Conservation (phyloP, 1,139 yeast genomes). For the Nematodospora anomalae region DNA sequence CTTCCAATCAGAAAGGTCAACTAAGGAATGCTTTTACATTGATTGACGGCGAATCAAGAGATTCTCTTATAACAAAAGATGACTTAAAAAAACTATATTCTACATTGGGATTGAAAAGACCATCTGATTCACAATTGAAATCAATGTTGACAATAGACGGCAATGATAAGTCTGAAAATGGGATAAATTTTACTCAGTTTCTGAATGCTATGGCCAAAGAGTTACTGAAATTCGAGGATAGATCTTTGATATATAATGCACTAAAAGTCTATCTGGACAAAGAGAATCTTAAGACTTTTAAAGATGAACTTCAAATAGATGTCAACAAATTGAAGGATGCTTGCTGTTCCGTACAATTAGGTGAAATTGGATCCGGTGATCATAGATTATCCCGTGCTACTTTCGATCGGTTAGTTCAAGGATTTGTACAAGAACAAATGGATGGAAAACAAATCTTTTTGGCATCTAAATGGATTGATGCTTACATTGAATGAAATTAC, state of each 20-base stretch:
- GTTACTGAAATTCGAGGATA: constrained; percentile 58
- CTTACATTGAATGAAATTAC: constrained; percentile 38
- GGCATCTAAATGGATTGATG: constrained; percentile 62
- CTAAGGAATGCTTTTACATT: constrained; percentile 53
- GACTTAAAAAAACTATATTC: constrained; percentile 63
- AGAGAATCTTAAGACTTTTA: constrained; percentile 37
- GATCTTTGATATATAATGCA: constrained; percentile 61
- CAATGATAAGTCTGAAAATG: constrained; percentile 22
- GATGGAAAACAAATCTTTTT: constrained; percentile 57
- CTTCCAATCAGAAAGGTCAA: constrained; percentile 43
- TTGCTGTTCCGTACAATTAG: constrained; percentile 46
- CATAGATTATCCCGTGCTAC: constrained; percentile 54
- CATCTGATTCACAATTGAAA: constrained; percentile 43
- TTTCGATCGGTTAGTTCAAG: constrained; percentile 52
- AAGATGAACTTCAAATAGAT: constrained; percentile 47
- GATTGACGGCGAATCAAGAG: constrained; percentile 80
- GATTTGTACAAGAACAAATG: constrained; percentile 57
- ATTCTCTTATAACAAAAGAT: constrained; percentile 58
- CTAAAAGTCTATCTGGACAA: constrained; percentile 35
- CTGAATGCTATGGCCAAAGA: constrained; percentile 66
- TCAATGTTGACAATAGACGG: constrained; percentile 46
- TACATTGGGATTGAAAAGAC: constrained; percentile 45
- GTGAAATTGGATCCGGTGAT: constrained; percentile 46
- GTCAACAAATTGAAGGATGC: constrained; percentile 51
- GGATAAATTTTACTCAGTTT: constrained; percentile 71